Evolutionary conservation across 768 basidiomycete species (phyloP), one percentile per base, ranked within the genome.

Genomic region (Mycena leptocephala): DNA sequence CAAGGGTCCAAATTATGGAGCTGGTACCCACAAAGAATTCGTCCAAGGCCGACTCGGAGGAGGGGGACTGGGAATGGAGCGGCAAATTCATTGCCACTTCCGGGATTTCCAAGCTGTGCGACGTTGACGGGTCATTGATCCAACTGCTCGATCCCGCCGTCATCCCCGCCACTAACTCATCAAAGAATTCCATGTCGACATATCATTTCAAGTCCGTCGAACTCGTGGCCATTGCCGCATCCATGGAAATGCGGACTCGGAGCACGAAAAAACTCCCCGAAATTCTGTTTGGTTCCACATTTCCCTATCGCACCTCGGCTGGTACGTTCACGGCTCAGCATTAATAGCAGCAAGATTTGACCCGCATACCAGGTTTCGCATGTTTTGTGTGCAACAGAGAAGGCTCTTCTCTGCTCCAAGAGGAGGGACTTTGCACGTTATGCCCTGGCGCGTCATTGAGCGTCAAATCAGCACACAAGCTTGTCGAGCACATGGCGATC

Each of bases 401-500:
- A 13, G 67, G 67, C 2, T 3, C n/a, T n/a, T n/a, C n/a, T n/a
- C n/a, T n/a, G n/a, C n/a, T n/a, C n/a, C n/a, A n/a, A n/a, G n/a
- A n/a, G 5, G 24, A 69, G 2, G 43, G 67, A 2, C 55, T 55
- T 20, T 56, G 67, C 18, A 9, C 16, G 0, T 28, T 39, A 10
- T 69, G 68, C 28, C 68, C 68, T 16, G 43, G 35, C 0, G 55
- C 39, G 8, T 2, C 16, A 20, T 22, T 69, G 35, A 69, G n/a
- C 8, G 20, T 69, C 14, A 9, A 28, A 2, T 18, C 55, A 18
- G 33, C 68, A 1, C 1, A 9, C 18, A 69, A 69, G 20, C n/a
- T 69, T 0, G 55, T 69, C 8, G 56, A 58, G n/a, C 68, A 69
- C 39, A 69, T 69, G 68, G 68, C 68, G 0, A 43, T 43, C 20